Evolutionary conservation across 1,284 basidiomycete species (phyloP).

Genomic region (Cutaneotrichosporon cutaneum): DNA sequence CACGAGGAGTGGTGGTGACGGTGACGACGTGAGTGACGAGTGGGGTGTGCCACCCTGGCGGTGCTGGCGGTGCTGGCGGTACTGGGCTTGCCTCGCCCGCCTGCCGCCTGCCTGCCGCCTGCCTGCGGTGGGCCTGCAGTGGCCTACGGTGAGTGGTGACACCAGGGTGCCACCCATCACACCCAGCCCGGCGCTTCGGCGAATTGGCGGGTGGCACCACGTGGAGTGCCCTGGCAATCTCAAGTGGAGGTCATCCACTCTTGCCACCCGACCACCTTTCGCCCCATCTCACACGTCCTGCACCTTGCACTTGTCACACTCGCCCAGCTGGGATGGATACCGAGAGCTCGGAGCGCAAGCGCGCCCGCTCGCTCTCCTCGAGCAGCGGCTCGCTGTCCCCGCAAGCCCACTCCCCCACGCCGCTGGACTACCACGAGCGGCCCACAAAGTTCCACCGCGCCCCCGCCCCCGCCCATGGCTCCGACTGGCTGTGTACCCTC

Average conservation of each 20-base stretch:
- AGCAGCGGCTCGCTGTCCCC: not conserved
- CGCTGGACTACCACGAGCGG: not conserved
- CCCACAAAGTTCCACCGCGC: slow-evolving; percentile 32
- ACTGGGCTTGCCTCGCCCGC: too few relatives aligned
- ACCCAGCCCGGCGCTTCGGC: slow-evolving; percentile 14
- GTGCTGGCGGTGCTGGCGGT: too few relatives aligned
- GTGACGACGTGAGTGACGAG: slow-evolving; percentile 6
- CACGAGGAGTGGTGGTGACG: not conserved
- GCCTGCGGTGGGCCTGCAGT: not conserved
- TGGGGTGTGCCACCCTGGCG: not conserved
- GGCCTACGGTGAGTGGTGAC: not conserved
- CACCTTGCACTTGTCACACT: too few relatives aligned
- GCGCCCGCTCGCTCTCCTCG: slow-evolving; percentile 9
- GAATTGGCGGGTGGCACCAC: slow-evolving; percentile 1
- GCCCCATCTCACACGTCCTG: not conserved
- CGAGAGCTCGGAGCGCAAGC: slow-evolving; percentile 7
- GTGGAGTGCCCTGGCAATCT: not conserved
- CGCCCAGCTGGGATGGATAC: too few relatives aligned
- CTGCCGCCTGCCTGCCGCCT: too few relatives aligned
- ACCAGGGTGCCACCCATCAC: not conserved
- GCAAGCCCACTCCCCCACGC: not conserved
- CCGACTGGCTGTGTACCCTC: slow-evolving; percentile 64
- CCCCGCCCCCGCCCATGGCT: slow-evolving; percentile 10
- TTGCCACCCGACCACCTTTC: not conserved
- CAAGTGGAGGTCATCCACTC: slow-evolving; percentile 12